A percentile compares a stretch with the other conserved stretches of the same genome.
phyloP scores from a whole-genome alignment of 257 asterid species.

The Ehretia macrophylla region DNA sequence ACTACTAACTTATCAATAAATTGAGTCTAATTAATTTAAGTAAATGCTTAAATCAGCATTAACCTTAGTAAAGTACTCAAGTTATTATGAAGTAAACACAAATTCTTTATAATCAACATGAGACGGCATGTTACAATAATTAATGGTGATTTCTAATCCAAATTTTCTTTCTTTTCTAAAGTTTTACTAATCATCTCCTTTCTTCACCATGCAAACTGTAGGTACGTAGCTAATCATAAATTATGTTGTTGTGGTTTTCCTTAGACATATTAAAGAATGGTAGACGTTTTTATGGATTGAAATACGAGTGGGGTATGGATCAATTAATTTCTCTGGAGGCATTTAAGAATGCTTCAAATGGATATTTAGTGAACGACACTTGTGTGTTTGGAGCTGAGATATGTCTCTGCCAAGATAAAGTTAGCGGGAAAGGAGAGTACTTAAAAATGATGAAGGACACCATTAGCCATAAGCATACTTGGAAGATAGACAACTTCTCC shows the following conservation, averaged over 20 bases:
- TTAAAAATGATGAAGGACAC: slow-evolving; percentile 57
- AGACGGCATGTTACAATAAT: no score
- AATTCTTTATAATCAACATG: no score
- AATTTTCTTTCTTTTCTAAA: no score
- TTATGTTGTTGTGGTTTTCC: not conserved
- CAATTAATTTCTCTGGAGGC: slow-evolving; percentile 40
- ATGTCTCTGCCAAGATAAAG: slow-evolving; percentile 39
- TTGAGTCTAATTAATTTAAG: no score
- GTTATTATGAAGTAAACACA: no score
- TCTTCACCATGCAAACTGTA: no score
- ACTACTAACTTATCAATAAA: no score
- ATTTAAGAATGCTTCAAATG: slow-evolving; percentile 45
- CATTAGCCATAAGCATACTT: slow-evolving; percentile 39
- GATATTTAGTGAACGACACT: slow-evolving; percentile 46
- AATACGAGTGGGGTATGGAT: slow-evolving; percentile 56
- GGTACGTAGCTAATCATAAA: no score
- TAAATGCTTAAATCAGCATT: no score
- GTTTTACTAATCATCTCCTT: no score
- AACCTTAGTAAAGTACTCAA: no score
- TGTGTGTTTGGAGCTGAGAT: slow-evolving; percentile 69
- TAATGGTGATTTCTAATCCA: no score
- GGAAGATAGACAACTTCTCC: slow-evolving; percentile 39
- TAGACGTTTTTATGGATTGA: slow-evolving; percentile 51
- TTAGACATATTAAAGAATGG: slow-evolving; percentile 33
- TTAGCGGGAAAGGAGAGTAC: slow-evolving; percentile 39